Conservation (phyloP, 495 filamentous ascomycete species). For the Neurospora intermedia region DNA sequence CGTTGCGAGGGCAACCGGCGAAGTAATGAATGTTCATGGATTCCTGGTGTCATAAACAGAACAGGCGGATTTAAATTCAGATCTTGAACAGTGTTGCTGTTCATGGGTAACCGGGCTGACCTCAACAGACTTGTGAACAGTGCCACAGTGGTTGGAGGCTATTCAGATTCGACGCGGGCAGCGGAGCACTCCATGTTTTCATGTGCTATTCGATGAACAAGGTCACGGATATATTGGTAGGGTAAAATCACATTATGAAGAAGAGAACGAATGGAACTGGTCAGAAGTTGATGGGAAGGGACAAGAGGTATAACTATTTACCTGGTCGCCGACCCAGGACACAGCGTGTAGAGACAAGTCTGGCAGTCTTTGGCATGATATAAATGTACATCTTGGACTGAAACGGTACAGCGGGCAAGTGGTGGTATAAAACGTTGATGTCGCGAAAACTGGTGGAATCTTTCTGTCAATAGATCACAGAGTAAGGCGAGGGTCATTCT, state of each 20-base stretch:
- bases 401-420: neutral
- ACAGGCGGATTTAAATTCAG: neutral
- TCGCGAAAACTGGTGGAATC: neutral
- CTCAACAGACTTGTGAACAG: neutral
- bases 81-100: neutral
- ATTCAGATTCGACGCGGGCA: neutral
- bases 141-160: neutral
- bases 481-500: neutral
- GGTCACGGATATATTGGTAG: neutral
- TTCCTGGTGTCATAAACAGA: neutral
- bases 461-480: neutral
- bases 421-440: neutral
- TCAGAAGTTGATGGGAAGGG: too few relatives aligned
- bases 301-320: neutral
- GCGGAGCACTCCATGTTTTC: neutral
- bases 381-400: neutral
- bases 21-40: neutral
- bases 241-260: neutral
- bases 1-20: neutral
- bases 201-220: neutral
- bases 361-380: neutral
- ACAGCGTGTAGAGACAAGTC: neutral
- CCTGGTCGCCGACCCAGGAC: neutral
- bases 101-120: neutral
- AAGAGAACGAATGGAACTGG: neutral